phyloP scores from a whole-genome alignment of 306 rosid species.

The Corylus heterophylla region DNA sequence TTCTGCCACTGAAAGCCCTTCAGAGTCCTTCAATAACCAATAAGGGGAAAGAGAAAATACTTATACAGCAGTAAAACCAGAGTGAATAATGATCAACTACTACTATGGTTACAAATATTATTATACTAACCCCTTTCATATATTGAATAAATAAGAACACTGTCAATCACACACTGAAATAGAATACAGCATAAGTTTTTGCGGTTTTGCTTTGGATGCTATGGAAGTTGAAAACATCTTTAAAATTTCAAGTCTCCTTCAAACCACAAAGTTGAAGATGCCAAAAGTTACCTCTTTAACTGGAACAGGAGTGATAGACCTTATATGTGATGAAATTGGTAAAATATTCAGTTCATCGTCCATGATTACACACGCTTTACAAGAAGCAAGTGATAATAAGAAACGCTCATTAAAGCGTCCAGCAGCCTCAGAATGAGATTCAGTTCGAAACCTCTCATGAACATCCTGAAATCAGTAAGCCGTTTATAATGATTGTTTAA shows the following conservation, averaged over 20 bases:
- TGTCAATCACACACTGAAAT: not conserved
- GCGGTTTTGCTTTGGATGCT: slow-evolving; percentile 4
- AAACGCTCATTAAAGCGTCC: slow-evolving; percentile 96
- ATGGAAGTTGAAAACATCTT: slow-evolving; percentile 13
- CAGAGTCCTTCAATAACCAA: slow-evolving; percentile 61
- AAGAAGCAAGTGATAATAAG: slow-evolving; percentile 82
- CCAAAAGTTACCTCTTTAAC: slow-evolving; percentile 65
- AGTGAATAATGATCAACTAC: slow-evolving; percentile 15
- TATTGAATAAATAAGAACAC: not conserved
- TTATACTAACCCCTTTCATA: not conserved
- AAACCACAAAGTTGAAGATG: slow-evolving; percentile 5
- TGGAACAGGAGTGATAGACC: slow-evolving; percentile 65
- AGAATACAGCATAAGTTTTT: not conserved
- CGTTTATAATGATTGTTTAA: not conserved
- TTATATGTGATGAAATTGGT: slow-evolving; percentile 91
- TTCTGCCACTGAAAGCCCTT: slow-evolving; percentile 75
- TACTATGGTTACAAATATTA: not conserved
- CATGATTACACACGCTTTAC: slow-evolving; percentile 86
- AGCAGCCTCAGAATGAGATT: slow-evolving; percentile 78
- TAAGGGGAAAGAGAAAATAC: slow-evolving; percentile 26
- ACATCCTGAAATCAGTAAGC: slow-evolving; percentile 69
- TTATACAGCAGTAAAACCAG: slow-evolving; percentile 16
- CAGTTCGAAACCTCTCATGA: slow-evolving; percentile 91
- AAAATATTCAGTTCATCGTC: slow-evolving; percentile 88
- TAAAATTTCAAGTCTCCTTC: not conserved